Evolutionary conservation across 73 alveolate genomes (phyloP).

Genomic region (Paramecium sonneborni): DNA sequence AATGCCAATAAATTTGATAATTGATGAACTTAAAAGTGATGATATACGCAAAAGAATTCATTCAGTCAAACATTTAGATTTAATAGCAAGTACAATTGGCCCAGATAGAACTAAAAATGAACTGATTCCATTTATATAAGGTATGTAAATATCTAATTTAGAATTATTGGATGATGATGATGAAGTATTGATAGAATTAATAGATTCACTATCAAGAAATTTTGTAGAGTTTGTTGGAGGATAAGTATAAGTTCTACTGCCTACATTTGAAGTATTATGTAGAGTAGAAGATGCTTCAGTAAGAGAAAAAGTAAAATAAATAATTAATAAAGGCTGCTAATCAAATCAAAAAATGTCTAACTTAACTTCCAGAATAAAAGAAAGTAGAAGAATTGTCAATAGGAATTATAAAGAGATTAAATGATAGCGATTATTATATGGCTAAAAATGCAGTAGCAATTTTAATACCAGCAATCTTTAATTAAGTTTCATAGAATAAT

Average conservation of each 20-base stretch:
- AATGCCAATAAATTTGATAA: slow-evolving; percentile 59
- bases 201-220: slow-evolving; percentile 81
- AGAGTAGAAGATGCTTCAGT: slow-evolving; percentile 86
- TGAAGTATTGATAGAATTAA: slow-evolving; percentile 91
- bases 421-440: slow-evolving; percentile 79
- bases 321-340: slow-evolving; percentile 65
- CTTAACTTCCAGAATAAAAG: slow-evolving; percentile 56
- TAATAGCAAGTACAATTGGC: slow-evolving; percentile 90
- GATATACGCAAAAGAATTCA: slow-evolving; percentile 80
- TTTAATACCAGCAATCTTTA: slow-evolving; percentile 75
- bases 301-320: slow-evolving; percentile 75
- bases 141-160: slow-evolving; percentile 67
- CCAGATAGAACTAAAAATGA: slow-evolving; percentile 95
- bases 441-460: slow-evolving; percentile 77
- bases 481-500: slow-evolving; percentile 69
- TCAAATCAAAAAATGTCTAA: slow-evolving; percentile 69
- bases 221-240: slow-evolving; percentile 95
- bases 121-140: slow-evolving; percentile 92
- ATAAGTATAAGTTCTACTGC: slow-evolving; percentile 71
- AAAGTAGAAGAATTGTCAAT: slow-evolving; percentile 73
- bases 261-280: slow-evolving; percentile 83
- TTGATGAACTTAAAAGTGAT: slow-evolving; percentile 84
- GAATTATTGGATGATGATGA: slow-evolving; percentile 97
- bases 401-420: slow-evolving; percentile 74
- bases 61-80: slow-evolving; percentile 83